A percentile compares a stretch with the other conserved stretches of the same genome.
These are phyloP conservation scores for Rhizopogon vulgaris DNA, from an alignment of 768 basidiomycete genomes.

Conservation along the genomic window DNA sequence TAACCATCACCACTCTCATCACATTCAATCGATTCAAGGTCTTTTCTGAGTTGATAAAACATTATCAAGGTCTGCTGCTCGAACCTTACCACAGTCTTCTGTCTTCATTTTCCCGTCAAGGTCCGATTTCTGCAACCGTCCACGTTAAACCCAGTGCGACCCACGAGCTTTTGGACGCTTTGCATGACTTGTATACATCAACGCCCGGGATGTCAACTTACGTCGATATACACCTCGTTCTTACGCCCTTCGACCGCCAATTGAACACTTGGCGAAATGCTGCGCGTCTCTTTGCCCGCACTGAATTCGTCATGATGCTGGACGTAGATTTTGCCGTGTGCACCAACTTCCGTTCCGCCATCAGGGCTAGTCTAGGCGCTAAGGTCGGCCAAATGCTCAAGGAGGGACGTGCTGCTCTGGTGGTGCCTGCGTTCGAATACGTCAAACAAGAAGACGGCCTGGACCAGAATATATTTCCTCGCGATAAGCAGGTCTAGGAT, in stretches of 20 bases:
- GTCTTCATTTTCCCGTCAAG: constrained; percentile 28
- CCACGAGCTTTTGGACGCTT: constrained; percentile 48
- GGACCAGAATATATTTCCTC: constrained; percentile 55
- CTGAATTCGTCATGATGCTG: constrained; percentile 84
- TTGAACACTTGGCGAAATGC: constrained; percentile 90
- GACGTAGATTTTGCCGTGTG: constrained; percentile 86
- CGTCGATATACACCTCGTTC: constrained; percentile 83
- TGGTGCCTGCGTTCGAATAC: constrained; percentile 85
- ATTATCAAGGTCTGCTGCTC: constrained; percentile 65
- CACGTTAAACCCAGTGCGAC: constrained; percentile 48
- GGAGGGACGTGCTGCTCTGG: constrained; percentile 63
- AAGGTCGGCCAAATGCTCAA: constrained; percentile 38
- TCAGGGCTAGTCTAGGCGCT: constrained; percentile 35
- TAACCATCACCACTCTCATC: constrained; percentile 82
- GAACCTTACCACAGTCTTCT: background rate
- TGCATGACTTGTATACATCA: constrained; percentile 63
- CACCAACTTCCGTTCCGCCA: constrained; percentile 65
- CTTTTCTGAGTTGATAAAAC: constrained; percentile 63
- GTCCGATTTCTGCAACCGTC: constrained; percentile 80
- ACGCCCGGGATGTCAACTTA: constrained; percentile 57
- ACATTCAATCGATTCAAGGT: constrained; percentile 75
- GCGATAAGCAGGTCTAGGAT: constrained; percentile 53
- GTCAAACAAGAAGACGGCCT: constrained; percentile 56
- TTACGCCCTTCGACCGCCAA: constrained; percentile 76
- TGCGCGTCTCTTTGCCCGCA: constrained; percentile 78